These are phyloP conservation scores for Carex myosuroides DNA, from an alignment of 176 grass and related monocot species.

Conservation along the genomic window DNA sequence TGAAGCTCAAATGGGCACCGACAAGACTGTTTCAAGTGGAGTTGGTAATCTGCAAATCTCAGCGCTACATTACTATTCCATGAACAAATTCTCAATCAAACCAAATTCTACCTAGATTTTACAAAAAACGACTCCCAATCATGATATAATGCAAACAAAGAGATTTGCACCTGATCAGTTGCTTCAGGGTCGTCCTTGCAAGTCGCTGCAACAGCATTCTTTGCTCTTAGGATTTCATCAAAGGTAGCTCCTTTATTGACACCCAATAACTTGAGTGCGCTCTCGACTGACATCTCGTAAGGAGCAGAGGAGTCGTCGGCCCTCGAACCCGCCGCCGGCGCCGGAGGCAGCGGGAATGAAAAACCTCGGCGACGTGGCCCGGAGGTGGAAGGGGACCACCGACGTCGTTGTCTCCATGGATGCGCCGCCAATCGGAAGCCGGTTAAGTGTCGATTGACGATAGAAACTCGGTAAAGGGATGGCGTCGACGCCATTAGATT, in stretches of 20 bases:
- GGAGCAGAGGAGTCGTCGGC: constrained; percentile 68
- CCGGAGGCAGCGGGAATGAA: not conserved
- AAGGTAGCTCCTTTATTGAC: constrained; percentile 63
- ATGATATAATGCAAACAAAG: not conserved
- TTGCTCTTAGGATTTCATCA: constrained; percentile 89
- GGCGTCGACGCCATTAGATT: constrained; percentile 62
- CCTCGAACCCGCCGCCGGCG: constrained; percentile 39
- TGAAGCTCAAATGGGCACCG: not conserved
- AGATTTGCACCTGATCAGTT: constrained; percentile 49
- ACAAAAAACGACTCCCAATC: not conserved
- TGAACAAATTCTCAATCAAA: not conserved
- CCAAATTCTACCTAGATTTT: not conserved
- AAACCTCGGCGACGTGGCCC: constrained; percentile 23
- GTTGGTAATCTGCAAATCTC: not conserved
- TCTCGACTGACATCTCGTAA: constrained; percentile 81
- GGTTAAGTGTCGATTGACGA: not conserved
- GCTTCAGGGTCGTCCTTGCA: constrained; percentile 84
- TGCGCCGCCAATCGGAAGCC: not conserved
- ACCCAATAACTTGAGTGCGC: constrained; percentile 80
- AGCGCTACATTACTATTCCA: not conserved
- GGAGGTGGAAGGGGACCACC: constrained; percentile 15
- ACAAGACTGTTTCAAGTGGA: not conserved
- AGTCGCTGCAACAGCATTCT: constrained; percentile 68
- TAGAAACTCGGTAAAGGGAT: constrained; percentile 25
- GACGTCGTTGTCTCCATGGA: constrained; percentile 13